Percentiles rank a stretch among this genome's conserved stretches.
These are phyloP conservation scores for Leucoagaricus sp. DNA, from an alignment of 1,284 basidiomycete genomes.

Conservation along the genomic window DNA sequence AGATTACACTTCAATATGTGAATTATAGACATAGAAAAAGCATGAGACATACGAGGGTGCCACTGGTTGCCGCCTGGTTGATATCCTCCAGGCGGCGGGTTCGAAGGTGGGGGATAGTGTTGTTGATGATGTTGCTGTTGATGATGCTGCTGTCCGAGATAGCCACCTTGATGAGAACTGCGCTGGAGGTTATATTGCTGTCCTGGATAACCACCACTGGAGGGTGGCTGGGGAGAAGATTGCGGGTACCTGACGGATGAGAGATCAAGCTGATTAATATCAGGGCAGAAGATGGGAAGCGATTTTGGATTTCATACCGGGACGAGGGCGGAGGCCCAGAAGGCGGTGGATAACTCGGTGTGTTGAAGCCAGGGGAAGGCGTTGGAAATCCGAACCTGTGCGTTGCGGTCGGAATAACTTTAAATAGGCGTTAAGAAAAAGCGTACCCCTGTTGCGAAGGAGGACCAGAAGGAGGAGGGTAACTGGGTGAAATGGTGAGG, in stretches of 20 bases:
- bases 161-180: constrained; percentile 21
- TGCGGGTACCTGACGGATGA: constrained; percentile 7
- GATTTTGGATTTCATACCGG: too few relatives aligned
- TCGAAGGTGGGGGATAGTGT: constrained; percentile 23
- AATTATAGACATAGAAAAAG: not conserved
- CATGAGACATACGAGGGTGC: constrained; percentile 20
- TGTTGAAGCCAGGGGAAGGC: constrained; percentile 7
- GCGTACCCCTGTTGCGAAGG: constrained; percentile 23
- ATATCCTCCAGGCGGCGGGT: constrained; percentile 14
- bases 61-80: constrained; percentile 15
- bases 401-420: not conserved
- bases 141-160: constrained; percentile 41
- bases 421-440: constrained; percentile 7
- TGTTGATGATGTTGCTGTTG: constrained; percentile 35
- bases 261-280: not conserved
- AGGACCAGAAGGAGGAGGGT: constrained; percentile 29
- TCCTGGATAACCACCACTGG: constrained; percentile 16
- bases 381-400: constrained; percentile 10
- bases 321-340: too few relatives aligned
- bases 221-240: constrained; percentile 10
- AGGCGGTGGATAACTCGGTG: constrained; percentile 21
- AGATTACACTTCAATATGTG: constrained; percentile 18
- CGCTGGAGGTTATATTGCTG: constrained; percentile 16
- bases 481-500: constrained; percentile 26
- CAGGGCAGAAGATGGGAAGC: too few relatives aligned